Percentiles rank a stretch among this genome's conserved stretches.
phyloP scores from a whole-genome alignment of 2,329 filamentous ascomycete genomes.

The Arthrobotrys musiformis region DNA sequence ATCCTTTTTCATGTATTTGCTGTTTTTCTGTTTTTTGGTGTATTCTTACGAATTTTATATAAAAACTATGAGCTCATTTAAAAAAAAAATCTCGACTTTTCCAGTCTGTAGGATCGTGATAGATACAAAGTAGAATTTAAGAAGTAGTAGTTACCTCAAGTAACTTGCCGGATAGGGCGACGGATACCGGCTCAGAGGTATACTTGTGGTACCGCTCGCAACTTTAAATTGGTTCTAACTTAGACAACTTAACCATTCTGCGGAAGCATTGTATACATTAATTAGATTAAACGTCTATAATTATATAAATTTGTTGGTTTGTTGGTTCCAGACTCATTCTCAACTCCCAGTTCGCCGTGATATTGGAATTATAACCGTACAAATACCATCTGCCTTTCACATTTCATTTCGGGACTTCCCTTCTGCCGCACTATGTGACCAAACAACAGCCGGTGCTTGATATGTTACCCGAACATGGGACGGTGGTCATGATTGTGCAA shows the following conservation, averaged over 20 bases:
- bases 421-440: too few species aligned
- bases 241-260: neutral
- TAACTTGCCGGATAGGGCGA: neutral
- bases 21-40: constrained; percentile 2
- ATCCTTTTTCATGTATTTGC: constrained; percentile 2
- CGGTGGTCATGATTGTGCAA: constrained; percentile 10
- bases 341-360: too few species aligned
- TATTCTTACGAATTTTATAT: constrained; percentile 44
- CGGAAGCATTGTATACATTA: too few species aligned
- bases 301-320: too few species aligned
- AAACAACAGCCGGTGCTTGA: too few species aligned
- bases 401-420: too few species aligned
- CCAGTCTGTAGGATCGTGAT: neutral
- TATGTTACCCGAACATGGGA: too few species aligned
- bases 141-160: neutral
- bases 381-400: too few species aligned
- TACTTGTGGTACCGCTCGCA: neutral
- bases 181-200: neutral
- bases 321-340: neutral
- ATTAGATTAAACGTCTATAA: too few species aligned
- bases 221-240: neutral
- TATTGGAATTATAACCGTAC: too few species aligned
- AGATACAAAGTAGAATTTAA: neutral
- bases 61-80: constrained; percentile 32
- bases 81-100: neutral